Evolutionary conservation across 129 eudicot species (phyloP).

Genomic region (Flaveria linearis): DNA sequence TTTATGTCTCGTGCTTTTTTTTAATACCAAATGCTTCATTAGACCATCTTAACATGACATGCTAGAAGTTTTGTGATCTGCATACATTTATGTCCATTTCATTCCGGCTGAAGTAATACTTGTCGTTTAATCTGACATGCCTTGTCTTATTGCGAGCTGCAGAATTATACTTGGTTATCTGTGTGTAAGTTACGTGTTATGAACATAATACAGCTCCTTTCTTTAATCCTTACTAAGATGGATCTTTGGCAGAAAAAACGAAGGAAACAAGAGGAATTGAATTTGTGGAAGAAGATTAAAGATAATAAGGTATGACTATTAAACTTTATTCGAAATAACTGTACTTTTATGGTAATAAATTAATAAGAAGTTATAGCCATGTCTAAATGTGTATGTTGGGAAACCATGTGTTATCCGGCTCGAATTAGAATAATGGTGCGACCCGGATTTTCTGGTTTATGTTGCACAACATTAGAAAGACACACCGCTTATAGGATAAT

Average conservation of each 20-base stretch:
- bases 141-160: neutral
- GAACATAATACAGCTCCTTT: conserved; percentile 11
- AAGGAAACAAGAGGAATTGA: conserved; percentile 74
- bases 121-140: neutral
- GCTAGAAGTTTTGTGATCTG: neutral
- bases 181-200: neutral
- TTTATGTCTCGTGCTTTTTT: too few relatives aligned
- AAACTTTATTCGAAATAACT: neutral
- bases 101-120: neutral
- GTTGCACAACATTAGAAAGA: conserved; percentile 13
- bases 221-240: conserved; percentile 30
- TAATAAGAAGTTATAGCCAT: neutral
- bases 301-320: conserved; percentile 67
- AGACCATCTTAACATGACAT: too few relatives aligned
- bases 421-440: conserved; percentile 22
- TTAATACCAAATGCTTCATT: too few relatives aligned
- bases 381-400: conserved; percentile 25
- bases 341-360: neutral
- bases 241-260: conserved; percentile 68
- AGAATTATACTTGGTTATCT: neutral
- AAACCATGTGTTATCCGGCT: conserved; percentile 8
- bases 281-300: conserved; percentile 63
- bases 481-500: conserved; percentile 38
- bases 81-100: neutral
- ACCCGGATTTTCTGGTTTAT: conserved; percentile 18